Base-by-base conservation (phyloP, 1,284 basidiomycete species). In the Termitomyces sp. region DNA sequence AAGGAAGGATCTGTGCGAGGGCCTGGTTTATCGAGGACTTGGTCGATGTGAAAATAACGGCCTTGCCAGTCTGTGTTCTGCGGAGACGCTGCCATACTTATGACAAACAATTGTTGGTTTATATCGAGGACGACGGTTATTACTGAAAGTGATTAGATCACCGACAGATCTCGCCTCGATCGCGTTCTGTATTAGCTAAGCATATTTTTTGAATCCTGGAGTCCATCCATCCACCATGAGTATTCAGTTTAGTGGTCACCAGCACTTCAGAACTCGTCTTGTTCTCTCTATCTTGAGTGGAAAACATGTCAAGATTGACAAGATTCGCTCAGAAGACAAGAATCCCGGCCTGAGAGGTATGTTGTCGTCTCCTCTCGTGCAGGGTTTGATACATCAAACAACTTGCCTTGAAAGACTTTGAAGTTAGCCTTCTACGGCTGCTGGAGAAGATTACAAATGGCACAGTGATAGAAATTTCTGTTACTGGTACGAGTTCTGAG, bases 361-460 rank as follows among this genome's bases (percentile, higher is more conserved):
- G 72, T 56, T 16, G 49, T 38, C n/a, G n/a, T n/a, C n/a, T n/a
- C n/a, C n/a, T 5, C 37, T 44, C 24, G 43, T 48, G 40, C 43
- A 53, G 35, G 6, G 46, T 57, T 13, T 8, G n/a, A 44, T 46
- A 5, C 19, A 21, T 37, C 41, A 37, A 48, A 24, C 46, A 10
- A 19, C 26, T 24, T 30, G 19, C 14, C 18, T 46, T 34, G 41
- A 3, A 61, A 89, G 95, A 98, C 66, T 97, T 89, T 69, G 97
- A 99, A 74, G 86, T 97, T 50, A 96, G 91, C 63, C 80, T 98
- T 30, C 68, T 99, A 40, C 77, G 97, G 19, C 72, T 99, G 11
- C 64, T 99, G 24, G 96, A 99, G 68, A 94, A 93, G 65, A 74
- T 92, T 1, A 97, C 95, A 3, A 98, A 99, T 77, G 97, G 97